phyloP scores from a whole-genome alignment of 345 rosid species.

The Eucalyptus marginata region DNA sequence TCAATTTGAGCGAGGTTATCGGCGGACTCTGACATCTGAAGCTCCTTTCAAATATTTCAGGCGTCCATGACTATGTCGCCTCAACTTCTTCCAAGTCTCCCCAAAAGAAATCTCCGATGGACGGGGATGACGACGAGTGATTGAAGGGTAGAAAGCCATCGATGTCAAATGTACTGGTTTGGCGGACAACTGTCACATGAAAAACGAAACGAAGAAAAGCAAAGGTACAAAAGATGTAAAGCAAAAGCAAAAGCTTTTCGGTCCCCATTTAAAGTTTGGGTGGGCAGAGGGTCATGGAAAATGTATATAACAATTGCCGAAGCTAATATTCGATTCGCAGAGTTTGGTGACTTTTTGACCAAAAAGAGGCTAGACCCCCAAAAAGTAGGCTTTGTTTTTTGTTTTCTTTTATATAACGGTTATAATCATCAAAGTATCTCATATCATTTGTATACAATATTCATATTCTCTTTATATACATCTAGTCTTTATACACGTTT shows the following conservation, averaged over 20 bases:
- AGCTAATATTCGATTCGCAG: not conserved
- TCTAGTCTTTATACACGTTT: not conserved
- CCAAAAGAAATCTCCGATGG: not conserved
- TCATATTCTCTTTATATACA: not conserved
- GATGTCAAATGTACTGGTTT: not conserved
- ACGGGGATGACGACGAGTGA: not conserved
- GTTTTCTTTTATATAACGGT: fast-evolving
- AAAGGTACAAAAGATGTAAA: not conserved
- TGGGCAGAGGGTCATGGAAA: not conserved
- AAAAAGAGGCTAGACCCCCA: not conserved
- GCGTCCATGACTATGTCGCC: not conserved
- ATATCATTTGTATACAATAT: not conserved
- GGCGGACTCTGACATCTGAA: not conserved
- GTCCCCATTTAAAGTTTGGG: not conserved
- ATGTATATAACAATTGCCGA: not conserved
- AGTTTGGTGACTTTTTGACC: not conserved
- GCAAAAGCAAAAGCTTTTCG: not conserved
- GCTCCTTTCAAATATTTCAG: not conserved
- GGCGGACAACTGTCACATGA: not conserved
- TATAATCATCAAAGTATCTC: not conserved
- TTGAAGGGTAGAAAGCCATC: not conserved
- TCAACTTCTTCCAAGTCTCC: not conserved
- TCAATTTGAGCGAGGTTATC: not conserved
- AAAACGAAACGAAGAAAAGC: not conserved
- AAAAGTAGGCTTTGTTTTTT: not conserved